Base-by-base conservation (phyloP, 2,329 filamentous ascomycete species). In the Neophaeococcomyces aloes region DNA sequence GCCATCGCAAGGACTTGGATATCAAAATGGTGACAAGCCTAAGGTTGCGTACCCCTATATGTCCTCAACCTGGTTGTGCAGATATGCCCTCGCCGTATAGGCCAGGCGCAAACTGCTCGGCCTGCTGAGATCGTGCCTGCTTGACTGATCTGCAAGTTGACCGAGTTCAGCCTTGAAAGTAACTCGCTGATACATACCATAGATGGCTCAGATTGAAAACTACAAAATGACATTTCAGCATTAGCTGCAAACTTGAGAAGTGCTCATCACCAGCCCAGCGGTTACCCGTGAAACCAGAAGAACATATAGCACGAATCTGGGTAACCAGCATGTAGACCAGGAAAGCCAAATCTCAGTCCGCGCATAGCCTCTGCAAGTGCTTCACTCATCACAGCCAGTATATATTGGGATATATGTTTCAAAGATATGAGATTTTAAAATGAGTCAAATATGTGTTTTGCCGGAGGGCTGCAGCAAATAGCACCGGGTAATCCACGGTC, bases 131-230 rank as follows among this genome's bases (percentile, higher is more conserved):
- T 18, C 6, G 31, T 33, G 31, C 17, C 6, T 7, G 31, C 5
- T 33, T 13, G 17, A 7, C n/a, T 33, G 17, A 5, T n/a, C 31
- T 33, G 31, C 17, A 14, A 6, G 6, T 14, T 5, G 31, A 33
- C n/a, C n/a, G 5, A n/a, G 31, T 5, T 18, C 31, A 33, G 31
- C 7, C 17, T 5, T 33, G 31, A 14, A 33, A 33, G n/a, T 6
- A 13, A 6, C 31, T 5, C n/a, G 5, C n/a, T 14, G n/a, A 18
- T n/a, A 33, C 31, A 33, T 33, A 33, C 31, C n/a, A 14, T 11
- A 18, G 27, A 15, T 15, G 29, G 41, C 41, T 44, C 41, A 44
- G 41, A 44, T 44, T 44, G 41, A 44, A 44, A 44, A 44, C 41
- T 44, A 44, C 34, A 44, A 38, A 34, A 29, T 25, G 5, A 11